Percentiles rank a stretch among this genome's conserved stretches.
phyloP scores from a whole-genome alignment of 2,329 filamentous ascomycete genomes.

The Exophiala spinifera region DNA sequence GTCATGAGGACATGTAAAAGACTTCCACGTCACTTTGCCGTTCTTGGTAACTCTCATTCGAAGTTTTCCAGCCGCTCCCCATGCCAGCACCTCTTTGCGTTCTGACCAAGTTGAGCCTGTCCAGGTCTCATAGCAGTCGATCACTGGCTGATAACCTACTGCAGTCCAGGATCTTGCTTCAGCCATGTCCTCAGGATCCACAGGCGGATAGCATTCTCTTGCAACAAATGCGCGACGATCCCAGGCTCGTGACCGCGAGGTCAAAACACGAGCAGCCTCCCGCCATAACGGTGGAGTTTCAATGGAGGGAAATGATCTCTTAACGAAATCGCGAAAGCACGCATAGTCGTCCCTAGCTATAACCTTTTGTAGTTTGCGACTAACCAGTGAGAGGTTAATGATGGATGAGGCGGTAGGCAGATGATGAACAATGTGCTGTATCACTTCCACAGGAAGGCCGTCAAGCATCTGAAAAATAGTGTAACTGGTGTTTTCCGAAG shows the following conservation, averaged over 20 bases:
- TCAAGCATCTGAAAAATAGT: constrained; percentile 14
- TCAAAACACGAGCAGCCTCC: constrained; percentile 53
- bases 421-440: constrained; percentile 41
- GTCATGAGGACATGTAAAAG: constrained; percentile 24
- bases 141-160: constrained; percentile 57
- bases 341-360: constrained; percentile 49
- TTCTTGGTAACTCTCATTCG: constrained; percentile 49
- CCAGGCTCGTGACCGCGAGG: constrained; percentile 56
- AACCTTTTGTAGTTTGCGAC: constrained; percentile 44
- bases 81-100: constrained; percentile 56
- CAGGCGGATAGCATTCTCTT: constrained; percentile 49
- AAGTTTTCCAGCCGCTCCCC: constrained; percentile 59
- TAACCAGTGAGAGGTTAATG: constrained; percentile 45
- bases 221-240: constrained; percentile 56
- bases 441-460: constrained; percentile 36
- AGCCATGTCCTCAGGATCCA: constrained; percentile 5
- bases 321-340: constrained; percentile 46
- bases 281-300: constrained; percentile 44
- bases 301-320: constrained; percentile 48
- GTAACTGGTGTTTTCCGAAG: neutral
- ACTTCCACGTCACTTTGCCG: constrained; percentile 33
- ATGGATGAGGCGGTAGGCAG: constrained; percentile 48
- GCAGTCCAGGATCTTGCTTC: constrained; percentile 44
- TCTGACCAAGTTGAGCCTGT: constrained; percentile 45
- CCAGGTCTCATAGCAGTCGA: constrained; percentile 58